Evolutionary conservation across 2,329 filamentous ascomycete genomes (phyloP), one percentile per base, ranked within the genome.

Genomic region (Colletotrichum sublineola): DNA sequence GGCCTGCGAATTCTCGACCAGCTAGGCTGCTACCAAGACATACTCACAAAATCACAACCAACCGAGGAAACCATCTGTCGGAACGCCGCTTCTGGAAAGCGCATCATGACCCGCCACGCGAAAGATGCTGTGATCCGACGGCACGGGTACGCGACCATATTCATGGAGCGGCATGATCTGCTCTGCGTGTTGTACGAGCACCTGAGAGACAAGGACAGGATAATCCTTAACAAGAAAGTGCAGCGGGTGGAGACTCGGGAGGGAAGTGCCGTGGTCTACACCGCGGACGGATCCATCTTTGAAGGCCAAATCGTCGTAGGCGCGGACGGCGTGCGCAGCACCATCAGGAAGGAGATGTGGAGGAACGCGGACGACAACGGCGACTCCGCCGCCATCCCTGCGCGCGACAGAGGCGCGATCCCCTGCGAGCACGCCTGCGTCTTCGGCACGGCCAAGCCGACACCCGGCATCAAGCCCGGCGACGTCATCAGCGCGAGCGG

Each of bases 1-100:
- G 84, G 84, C 0, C 68, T 78, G 5, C 80, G 83, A 0, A 84
- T 89, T 8, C 75, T 88, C 0, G 86, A 88, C 63, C 88, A 90
- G 75, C 75, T 89, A 0, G 86, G 85, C 0, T 73, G 80, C 46
- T 83, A 75, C 75, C 14, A 72, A 11, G 67, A 73, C 33, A 63
- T 70, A 7, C 40, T 65, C 20, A 24, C 38, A 31, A 71, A 61
- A 20, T 48, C 58, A 1, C 69, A 72, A 20, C 60, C 60, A 0
- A 38, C 68, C 18, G 44, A 69, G 6, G 7, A 15, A 29, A 63
- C 33, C 15, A 64, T 72, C n/a, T 38, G 50, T 14, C 29, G 69
- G 29, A 33, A 72, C 31, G 46, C 46, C 38, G 46, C 36, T n/a
- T 53, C 69, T 1, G 69, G 69, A 15, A 69, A 56, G 46, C 69